Base-by-base conservation (phyloP, 306 rosid genomes). In the Fagus sylvatica region DNA sequence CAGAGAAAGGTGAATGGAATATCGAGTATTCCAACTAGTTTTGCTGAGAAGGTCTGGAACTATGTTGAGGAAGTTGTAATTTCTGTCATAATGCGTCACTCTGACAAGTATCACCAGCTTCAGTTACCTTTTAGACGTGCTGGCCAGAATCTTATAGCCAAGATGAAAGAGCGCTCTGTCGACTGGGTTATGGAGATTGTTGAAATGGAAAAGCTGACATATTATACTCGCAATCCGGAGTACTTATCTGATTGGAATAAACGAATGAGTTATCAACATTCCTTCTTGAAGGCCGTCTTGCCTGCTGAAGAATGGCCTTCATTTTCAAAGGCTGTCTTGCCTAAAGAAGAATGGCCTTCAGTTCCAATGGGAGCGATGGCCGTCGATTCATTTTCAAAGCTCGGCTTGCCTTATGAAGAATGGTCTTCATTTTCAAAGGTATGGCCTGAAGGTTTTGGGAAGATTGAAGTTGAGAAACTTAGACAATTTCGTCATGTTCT, bases 131-230 rank as follows among this genome's bases (percentile, higher is more conserved):
- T 77, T 0, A 8, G 60, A 2, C 36, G 85, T 5, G 92, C 92
- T 0, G 85, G 71, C 0, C 16, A 75, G 22, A 62, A 6, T 4
- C 62, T 91, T 0, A 79, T 85, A 3, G 40, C 51, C 0, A 86
- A 81, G 60, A 88, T 80, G 88, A 86, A 71, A 46, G 77, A 78
- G 2, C 40, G 4, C 1, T 85, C 89, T 0, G 56, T 43, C 3
- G 76, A 57, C 2, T 85, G 83, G 71, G 88, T 87, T 0, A 1
- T 1, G 64, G 84, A 83, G 3, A 84, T 77, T 0, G 76, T 89
- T 0, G 83, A 91, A n/a, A 91, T 89, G 93, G 91, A 88, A 30
- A 82, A 71, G 67, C 71, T 64, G 1, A 85, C 90, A 0, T 89
- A 85, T 12, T 91, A 87, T 22, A 88, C 93, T 0, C 87, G 90